A percentile compares a stretch with the other conserved stretches of the same genome.
phyloP scores from a whole-genome alignment of 345 rosid species.

The Alliaria petiolata region DNA sequence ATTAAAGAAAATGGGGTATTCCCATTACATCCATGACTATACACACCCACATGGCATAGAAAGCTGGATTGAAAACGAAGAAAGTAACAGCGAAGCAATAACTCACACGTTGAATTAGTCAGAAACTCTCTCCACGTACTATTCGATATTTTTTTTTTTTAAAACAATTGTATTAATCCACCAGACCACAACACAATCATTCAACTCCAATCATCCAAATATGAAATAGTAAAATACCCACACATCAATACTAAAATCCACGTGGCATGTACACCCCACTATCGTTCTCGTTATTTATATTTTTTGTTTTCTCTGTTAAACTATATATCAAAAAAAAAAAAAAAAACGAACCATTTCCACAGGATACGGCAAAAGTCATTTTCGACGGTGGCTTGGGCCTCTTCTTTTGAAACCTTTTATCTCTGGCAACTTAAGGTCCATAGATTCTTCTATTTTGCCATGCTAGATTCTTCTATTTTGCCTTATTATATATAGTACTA shows the following conservation, averaged over 20 bases:
- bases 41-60: constrained; percentile 22
- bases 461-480: neutral
- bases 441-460: neutral
- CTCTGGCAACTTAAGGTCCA: constrained; percentile 18
- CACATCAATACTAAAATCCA: neutral
- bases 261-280: constrained; percentile 23
- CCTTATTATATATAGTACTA: too few relatives aligned
- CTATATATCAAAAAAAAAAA: neutral
- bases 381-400: constrained; percentile 25
- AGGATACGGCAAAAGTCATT: neutral
- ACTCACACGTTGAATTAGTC: constrained; percentile 25
- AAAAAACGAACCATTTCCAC: neutral
- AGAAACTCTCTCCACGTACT: neutral
- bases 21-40: too few relatives aligned
- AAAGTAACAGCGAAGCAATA: constrained; percentile 22
- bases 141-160: too few relatives aligned
- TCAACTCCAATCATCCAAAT: constrained; percentile 18
- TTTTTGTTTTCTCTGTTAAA: neutral
- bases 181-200: constrained; percentile 20
- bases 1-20: neutral
- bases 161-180: neutral
- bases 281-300: neutral
- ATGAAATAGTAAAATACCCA: neutral
- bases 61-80: constrained; percentile 25
- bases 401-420: constrained; percentile 9